Conservation (phyloP, 2,329 filamentous ascomycete genomes). For the Penicillium glabrum region DNA sequence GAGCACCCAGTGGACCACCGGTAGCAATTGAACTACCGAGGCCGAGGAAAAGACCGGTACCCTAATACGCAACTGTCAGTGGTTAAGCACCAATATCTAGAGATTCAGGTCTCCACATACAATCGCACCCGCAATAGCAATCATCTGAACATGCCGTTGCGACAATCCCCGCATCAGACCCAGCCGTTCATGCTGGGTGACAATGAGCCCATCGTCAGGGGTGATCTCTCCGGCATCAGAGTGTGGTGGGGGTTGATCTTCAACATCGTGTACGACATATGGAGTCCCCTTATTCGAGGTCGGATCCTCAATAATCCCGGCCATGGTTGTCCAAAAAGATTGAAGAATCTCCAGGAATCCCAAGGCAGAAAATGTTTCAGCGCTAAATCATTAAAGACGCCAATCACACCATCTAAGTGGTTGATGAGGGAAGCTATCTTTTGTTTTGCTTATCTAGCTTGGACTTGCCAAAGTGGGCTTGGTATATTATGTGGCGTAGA, state of each 20-base stretch:
- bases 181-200: constrained; percentile 46
- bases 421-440: constrained; percentile 13
- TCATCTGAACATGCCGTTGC: constrained; percentile 48
- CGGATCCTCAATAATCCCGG: constrained; percentile 9
- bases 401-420: constrained; percentile 24
- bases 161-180: constrained; percentile 46
- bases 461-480: constrained; percentile 1
- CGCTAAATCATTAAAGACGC: constrained; percentile 3
- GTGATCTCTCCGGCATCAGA: not conserved
- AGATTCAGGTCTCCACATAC: constrained; percentile 20
- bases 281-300: constrained; percentile 11
- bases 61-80: constrained; percentile 13
- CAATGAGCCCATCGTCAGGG: constrained; percentile 22
- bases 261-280: constrained; percentile 18
- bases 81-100: not conserved
- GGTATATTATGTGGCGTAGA: not conserved
- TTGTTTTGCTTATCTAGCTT: not conserved
- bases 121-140: constrained; percentile 47
- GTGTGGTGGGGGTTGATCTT: constrained; percentile 10
- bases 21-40: constrained; percentile 52
- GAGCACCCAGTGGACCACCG: constrained; percentile 51
- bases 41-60: constrained; percentile 54
- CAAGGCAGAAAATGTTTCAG: constrained; percentile 1
- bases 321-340: constrained; percentile 7
- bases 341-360: not conserved